Evolutionary conservation across 805 yeast genomes (phyloP), one percentile per base, ranked within the genome.

Genomic region (Kregervanrija fluxuum): DNA sequence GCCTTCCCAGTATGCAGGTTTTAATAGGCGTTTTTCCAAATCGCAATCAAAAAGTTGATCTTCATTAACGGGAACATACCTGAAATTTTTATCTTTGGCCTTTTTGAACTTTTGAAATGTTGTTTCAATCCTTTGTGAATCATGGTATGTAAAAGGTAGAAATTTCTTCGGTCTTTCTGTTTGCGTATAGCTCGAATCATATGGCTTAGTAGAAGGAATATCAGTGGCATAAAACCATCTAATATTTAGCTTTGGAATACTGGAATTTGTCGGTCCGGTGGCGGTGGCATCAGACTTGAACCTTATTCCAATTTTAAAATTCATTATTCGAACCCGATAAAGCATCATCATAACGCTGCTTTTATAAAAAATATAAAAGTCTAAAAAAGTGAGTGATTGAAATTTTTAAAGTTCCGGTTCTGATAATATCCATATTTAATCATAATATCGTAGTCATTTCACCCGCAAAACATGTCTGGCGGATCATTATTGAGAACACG

Each of bases 141-240:
- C 98, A 34, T 60, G 56, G 30, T 62, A 67, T 0, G 86, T 72
- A 59, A 90, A 90, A 2, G 87, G 81, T 12, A 77, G 62, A 57
- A 83, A 91, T 54, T 78, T 77, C 43, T 66, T 60, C 0, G 95
- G 79, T 3, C 68, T 61, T 37, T 69, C 66, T 0, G 63, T 60
- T 35, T 79, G 78, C 32, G 55, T 62, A 57, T 83, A 85, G 14
- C 71, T 59, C 49, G 69, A 71, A 62, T 80, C 75, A 16, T 59
- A 67, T 1, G 95, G 95, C 62, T 84, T 85, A 8, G 76, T 63
- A 11, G 68, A 60, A 1, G 96, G 95, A 6, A 79, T 62, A 57
- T 87, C 96, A 0, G 88, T 80, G 2, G 95, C 91, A 54, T 87
- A 83, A 59, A 77, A 88, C 97, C 97, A 89, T 49, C 71, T 55